Evolutionary conservation across 2,329 filamentous ascomycete species (phyloP), one percentile per base, ranked within the genome.

Genomic region (Lasiodiplodia citricola): DNA sequence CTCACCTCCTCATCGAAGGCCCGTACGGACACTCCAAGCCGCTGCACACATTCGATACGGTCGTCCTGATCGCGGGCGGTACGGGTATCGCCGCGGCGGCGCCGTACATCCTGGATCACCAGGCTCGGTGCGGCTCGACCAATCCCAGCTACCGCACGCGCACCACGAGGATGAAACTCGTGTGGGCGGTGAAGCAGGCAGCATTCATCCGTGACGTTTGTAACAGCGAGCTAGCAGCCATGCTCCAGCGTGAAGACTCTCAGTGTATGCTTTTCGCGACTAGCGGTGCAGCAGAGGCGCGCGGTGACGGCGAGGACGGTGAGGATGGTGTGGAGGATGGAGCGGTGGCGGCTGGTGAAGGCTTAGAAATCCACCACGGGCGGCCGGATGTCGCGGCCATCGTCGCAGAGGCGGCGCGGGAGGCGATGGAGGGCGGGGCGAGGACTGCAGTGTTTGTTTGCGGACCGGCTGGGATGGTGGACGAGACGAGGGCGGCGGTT

Each of bases 1-100:
- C 77, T 6, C 3, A 6, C 4, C 41, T 86, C 51, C 78, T 86
- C 3, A 73, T 86, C 11, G 85, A 87, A 74, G 85, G 85, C 0
- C 84, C 85, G 0, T 86, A 86, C 68, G 84, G 84, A 4, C 75
- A 81, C 37, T 74, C 74, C 4, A 76, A 79, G 6, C 80, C 82
- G 1, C 72, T 86, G 0, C 79, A 78, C 66, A 75, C 73, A 5
- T 86, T 82, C 71, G 79, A 75, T 2, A 77, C 75, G 60, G 70
- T 82, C 6, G 67, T 82, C 0, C 77, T 80, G 28, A 52, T 80
- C 3, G 77, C 76, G 2, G 78, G 78, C 25, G 79, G 79, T 16
- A 79, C 78, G 1, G 79, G 79, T 2, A 75, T 80, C 35, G 73
- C 78, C 0, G 74, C 78, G 2, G 73, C 76, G 0, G 51, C 78